Evolutionary conservation across 495 filamentous ascomycete species (phyloP).

Genomic region (Talaromyces stipitatus): DNA sequence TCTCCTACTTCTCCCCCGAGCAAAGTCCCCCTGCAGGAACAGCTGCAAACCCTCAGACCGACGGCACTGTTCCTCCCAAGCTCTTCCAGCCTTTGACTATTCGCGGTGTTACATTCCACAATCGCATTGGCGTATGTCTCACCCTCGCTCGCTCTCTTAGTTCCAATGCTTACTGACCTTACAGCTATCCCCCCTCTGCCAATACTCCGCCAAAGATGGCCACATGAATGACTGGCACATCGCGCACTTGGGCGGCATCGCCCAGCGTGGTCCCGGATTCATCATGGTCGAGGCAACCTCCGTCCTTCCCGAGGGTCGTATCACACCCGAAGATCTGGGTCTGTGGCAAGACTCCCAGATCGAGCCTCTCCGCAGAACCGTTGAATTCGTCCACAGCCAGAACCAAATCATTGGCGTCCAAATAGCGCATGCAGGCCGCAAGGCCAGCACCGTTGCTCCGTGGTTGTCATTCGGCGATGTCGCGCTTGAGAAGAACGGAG

Average conservation of each 20-base stretch:
- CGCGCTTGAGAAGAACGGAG: conserved; percentile 13
- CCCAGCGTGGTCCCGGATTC: conserved; percentile 47
- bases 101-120: conserved; percentile 50
- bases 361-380: conserved; percentile 23
- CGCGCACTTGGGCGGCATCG: conserved; percentile 39
- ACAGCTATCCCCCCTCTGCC: conserved; percentile 32
- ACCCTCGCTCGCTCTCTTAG: neutral
- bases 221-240: conserved; percentile 47
- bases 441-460: conserved; percentile 47
- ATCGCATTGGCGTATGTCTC: conserved; percentile 47
- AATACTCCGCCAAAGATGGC: conserved; percentile 49
- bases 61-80: conserved; percentile 51
- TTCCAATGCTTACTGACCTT: neutral
- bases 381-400: conserved; percentile 52
- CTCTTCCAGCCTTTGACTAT: conserved; percentile 61
- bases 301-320: conserved; percentile 54
- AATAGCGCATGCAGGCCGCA: conserved; percentile 56
- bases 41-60: conserved; percentile 51
- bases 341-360: conserved; percentile 59
- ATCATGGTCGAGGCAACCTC: conserved; percentile 57
- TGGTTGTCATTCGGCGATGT: conserved; percentile 31
- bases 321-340: conserved; percentile 54
- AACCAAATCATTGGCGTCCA: conserved; percentile 52
- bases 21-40: conserved; percentile 60
- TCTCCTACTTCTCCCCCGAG: conserved; percentile 62